Evolutionary conservation across 208 protist species (phyloP).

Genomic region (Leishmania tropica): DNA sequence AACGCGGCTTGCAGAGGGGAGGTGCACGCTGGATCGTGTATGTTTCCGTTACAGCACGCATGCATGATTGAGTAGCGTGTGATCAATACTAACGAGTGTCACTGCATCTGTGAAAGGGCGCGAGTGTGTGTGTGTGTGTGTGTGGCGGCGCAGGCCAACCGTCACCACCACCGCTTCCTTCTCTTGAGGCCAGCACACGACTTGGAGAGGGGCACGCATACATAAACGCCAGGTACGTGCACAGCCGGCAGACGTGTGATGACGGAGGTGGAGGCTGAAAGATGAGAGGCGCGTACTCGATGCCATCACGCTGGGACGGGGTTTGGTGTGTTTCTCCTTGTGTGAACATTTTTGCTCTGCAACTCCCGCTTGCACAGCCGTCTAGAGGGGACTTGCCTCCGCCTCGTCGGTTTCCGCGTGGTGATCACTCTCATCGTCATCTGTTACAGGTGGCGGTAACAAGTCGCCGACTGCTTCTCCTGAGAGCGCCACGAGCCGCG

Average conservation of each 20-base stretch:
- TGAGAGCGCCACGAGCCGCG: slow-evolving; percentile 19
- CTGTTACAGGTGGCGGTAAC: neutral
- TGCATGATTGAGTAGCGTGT: neutral
- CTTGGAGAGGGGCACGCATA: neutral
- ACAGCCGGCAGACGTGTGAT: neutral
- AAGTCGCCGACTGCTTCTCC: slow-evolving; percentile 16
- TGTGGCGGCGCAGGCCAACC: neutral
- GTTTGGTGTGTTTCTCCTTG: neutral
- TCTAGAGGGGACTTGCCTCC: neutral
- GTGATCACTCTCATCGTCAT: slow-evolving; percentile 5
- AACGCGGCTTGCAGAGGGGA: neutral
- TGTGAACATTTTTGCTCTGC: neutral
- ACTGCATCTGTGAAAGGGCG: neutral
- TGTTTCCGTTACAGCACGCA: neutral
- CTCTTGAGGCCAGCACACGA: neutral
- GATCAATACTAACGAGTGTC: neutral
- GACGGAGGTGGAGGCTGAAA: neutral
- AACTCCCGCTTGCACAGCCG: no score
- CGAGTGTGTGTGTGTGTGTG: neutral
- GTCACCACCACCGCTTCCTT: neutral
- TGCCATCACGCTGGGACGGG: neutral
- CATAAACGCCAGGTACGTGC: neutral
- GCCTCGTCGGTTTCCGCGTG: neutral
- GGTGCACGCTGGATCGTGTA: neutral
- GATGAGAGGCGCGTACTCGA: neutral